A percentile compares a stretch with the other conserved stretches of the same genome.
Evolutionary conservation across 306 rosid species (phyloP).

Genomic region (Pterocarpus santalinus): DNA sequence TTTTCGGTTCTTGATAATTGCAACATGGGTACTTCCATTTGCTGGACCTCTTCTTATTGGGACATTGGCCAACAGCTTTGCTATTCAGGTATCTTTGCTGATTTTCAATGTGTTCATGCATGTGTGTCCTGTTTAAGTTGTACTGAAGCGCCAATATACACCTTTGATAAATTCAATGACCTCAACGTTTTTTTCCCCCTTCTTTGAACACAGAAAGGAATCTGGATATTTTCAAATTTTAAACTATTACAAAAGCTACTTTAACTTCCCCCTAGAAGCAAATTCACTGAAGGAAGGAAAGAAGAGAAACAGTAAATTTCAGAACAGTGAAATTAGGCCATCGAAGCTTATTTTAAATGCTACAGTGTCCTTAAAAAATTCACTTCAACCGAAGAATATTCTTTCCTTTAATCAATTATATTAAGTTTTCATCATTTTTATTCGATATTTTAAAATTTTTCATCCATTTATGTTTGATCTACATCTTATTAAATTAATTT

Average conservation of each 20-base stretch:
- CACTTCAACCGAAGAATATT: not conserved
- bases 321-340: not conserved
- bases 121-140: not conserved
- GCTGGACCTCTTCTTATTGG: slow-evolving; percentile 97
- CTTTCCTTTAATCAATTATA: not conserved
- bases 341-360: not conserved
- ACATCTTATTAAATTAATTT: not conserved
- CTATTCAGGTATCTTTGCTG: slow-evolving; percentile 73
- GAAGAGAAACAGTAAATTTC: not conserved
- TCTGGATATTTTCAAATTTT: not conserved
- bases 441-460: not conserved
- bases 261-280: not conserved
- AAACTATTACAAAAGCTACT: not conserved
- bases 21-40: slow-evolving; percentile 89
- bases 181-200: not conserved
- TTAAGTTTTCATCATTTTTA: slow-evolving; percentile 11
- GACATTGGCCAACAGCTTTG: slow-evolving; percentile 78
- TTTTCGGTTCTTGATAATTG: slow-evolving; percentile 77
- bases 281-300: not conserved
- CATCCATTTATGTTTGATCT: not conserved
- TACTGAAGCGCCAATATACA: not conserved
- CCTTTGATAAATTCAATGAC: not conserved
- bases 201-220: not conserved
- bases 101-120: slow-evolving; percentile 8
- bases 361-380: not conserved